Percentiles rank a stretch among this genome's conserved stretches.
Conservation (phyloP, 2,329 filamentous ascomycete genomes). For the Exophiala aquamarina region DNA sequence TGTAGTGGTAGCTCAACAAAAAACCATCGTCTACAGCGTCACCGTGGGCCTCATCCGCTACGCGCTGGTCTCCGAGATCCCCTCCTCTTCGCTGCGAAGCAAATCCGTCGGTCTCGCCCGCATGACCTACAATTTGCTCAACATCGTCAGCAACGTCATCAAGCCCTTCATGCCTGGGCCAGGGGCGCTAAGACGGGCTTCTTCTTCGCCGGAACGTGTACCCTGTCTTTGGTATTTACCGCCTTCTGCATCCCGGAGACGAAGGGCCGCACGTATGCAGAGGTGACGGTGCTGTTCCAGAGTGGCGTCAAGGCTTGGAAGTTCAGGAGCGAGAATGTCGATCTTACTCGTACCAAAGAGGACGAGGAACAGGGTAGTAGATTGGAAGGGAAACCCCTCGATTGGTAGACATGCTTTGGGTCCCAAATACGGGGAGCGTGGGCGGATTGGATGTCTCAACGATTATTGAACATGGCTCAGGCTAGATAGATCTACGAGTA, state of each 20-base stretch:
- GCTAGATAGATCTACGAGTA: no score
- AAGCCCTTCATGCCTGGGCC: slow-evolving; percentile 33
- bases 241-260: slow-evolving; percentile 27
- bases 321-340: not conserved
- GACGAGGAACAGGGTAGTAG: no score
- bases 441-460: no score
- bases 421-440: no score
- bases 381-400: no score
- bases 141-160: slow-evolving; percentile 47
- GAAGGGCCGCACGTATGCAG: slow-evolving; percentile 16
- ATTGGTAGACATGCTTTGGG: no score
- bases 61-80: slow-evolving; percentile 53
- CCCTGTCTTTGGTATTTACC: slow-evolving; percentile 33
- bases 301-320: slow-evolving; percentile 19
- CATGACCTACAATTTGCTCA: slow-evolving; percentile 50
- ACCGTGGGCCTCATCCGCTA: slow-evolving; percentile 57
- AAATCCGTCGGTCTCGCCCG: slow-evolving; percentile 57
- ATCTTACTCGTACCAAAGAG: no score
- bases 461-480: no score
- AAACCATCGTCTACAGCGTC: slow-evolving; percentile 49
- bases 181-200: slow-evolving; percentile 35
- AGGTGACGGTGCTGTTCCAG: slow-evolving; percentile 16
- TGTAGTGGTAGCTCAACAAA: slow-evolving; percentile 16
- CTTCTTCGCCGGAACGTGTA: slow-evolving; percentile 35
- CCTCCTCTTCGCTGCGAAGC: slow-evolving; percentile 53